phyloP scores from a whole-genome alignment of 225 moss, liverwort and hornwort genomes.

The Neckera pumila region DNA sequence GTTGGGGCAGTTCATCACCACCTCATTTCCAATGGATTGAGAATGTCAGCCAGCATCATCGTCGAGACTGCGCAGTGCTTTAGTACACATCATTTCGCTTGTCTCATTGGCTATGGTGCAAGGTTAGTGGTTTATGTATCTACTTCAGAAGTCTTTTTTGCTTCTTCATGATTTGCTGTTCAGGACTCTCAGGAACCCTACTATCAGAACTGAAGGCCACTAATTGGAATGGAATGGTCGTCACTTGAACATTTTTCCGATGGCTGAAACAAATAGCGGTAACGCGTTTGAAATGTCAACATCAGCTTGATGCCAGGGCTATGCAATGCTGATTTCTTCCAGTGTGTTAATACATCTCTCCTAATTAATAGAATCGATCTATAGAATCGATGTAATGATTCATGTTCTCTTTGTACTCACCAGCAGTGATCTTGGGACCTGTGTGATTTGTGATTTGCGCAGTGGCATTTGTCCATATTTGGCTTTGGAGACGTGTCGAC shows the following conservation, averaged over 20 bases:
- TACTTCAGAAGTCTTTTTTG: not conserved
- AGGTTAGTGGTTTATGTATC: conserved; percentile 21
- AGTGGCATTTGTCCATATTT: conserved; percentile 83
- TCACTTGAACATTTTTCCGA: not conserved
- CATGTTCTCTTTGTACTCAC: not conserved
- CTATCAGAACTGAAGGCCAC: not conserved
- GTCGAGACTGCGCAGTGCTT: conserved; percentile 89
- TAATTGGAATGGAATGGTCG: not conserved
- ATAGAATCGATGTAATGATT: not conserved
- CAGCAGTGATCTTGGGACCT: not conserved
- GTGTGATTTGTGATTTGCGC: not conserved
- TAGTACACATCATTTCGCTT: conserved; percentile 93
- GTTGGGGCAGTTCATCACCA: conserved; percentile 96
- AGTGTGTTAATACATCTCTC: not conserved
- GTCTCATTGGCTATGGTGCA: conserved; percentile 86
- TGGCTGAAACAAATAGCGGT: not conserved
- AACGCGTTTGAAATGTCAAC: not conserved
- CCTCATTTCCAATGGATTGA: conserved; percentile 76
- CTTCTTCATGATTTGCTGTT: not conserved
- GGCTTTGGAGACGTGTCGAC: conserved; percentile 76
- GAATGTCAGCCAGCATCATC: conserved; percentile 71
- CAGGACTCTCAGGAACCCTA: not conserved
- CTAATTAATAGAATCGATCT: not conserved
- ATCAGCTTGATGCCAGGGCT: not conserved
- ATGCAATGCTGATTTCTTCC: not conserved